These are phyloP conservation scores for Ophiostoma pallidulum DNA, from an alignment of 2,329 filamentous ascomycete genomes.

Conservation along the genomic window DNA sequence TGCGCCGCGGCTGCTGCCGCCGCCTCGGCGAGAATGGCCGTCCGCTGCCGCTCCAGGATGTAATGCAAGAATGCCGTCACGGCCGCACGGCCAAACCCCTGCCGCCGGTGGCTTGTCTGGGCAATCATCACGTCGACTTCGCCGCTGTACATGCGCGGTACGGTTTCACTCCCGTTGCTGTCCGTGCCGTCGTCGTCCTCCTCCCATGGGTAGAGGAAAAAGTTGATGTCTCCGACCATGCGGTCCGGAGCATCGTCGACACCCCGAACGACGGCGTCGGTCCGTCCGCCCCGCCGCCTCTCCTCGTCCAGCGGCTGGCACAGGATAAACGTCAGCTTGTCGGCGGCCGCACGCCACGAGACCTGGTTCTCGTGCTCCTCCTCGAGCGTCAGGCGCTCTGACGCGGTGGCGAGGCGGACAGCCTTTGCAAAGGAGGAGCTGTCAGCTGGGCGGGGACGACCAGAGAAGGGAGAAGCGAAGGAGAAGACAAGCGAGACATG, in stretches of 20 bases:
- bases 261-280: slow-evolving; percentile 15
- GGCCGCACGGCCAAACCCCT: slow-evolving; percentile 56
- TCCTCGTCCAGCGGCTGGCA: slow-evolving; percentile 42
- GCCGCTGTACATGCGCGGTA: slow-evolving; percentile 37
- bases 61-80: slow-evolving; percentile 63
- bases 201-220: slow-evolving; percentile 62
- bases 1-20: background rate
- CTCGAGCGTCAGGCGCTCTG: slow-evolving; percentile 66
- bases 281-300: no score
- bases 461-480: no score
- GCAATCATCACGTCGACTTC: slow-evolving; percentile 89
- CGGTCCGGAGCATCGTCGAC: slow-evolving; percentile 42
- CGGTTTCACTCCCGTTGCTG: background rate
- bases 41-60: slow-evolving; percentile 41
- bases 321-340: slow-evolving; percentile 89
- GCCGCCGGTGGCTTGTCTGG: slow-evolving; percentile 41
- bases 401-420: slow-evolving; percentile 78
- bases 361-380: slow-evolving; percentile 86
- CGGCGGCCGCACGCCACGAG: slow-evolving; percentile 71
- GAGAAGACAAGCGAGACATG: no score
- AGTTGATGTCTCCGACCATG: slow-evolving; percentile 69
- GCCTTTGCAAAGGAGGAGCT: no score
- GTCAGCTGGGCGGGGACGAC: no score
- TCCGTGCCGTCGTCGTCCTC: slow-evolving; percentile 32
- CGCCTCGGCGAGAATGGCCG: slow-evolving; percentile 47